phyloP scores from a whole-genome alignment of 1,139 yeast species.

The Debaryomycetaceae sp. region DNA sequence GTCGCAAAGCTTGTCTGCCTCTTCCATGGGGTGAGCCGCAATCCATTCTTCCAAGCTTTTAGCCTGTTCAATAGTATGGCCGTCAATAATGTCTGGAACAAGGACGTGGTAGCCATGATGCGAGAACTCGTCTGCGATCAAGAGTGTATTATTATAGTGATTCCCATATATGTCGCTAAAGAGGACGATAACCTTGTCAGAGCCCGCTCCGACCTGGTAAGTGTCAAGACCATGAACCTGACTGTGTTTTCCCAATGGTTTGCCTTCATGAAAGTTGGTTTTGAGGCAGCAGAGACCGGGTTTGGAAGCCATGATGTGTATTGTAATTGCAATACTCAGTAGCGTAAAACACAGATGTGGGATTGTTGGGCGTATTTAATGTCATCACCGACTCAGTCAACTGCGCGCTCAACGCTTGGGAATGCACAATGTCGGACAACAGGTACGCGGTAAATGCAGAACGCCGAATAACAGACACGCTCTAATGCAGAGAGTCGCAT shows the following conservation, averaged over 20 bases:
- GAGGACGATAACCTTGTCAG: conserved; percentile 8
- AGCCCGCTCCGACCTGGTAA: conserved; percentile 9
- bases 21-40: conserved; percentile 37
- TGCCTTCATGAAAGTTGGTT: conserved; percentile 10
- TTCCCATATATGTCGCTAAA: conserved; percentile 12
- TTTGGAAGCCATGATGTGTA: conserved; percentile 37
- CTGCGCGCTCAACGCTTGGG: no score
- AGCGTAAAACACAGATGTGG: no score
- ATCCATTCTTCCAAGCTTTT: conserved; percentile 39
- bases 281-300: conserved; percentile 19
- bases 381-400: no score
- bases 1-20: conserved; percentile 18
- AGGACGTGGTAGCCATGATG: conserved; percentile 16
- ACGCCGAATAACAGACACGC: no score
- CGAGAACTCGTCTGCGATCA: conserved; percentile 11
- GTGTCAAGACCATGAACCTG: conserved; percentile 10
- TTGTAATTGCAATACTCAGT: no score
- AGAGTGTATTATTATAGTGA: conserved; percentile 11
- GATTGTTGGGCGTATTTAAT: no score
- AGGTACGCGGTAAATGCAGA: no score
- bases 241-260: conserved; percentile 8
- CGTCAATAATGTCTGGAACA: conserved; percentile 12
- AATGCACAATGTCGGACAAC: no score
- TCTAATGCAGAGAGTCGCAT: no score
- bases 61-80: conserved; percentile 7